phyloP scores from a whole-genome alignment of 1,139 yeast genomes.

The Taphrina confusa region DNA sequence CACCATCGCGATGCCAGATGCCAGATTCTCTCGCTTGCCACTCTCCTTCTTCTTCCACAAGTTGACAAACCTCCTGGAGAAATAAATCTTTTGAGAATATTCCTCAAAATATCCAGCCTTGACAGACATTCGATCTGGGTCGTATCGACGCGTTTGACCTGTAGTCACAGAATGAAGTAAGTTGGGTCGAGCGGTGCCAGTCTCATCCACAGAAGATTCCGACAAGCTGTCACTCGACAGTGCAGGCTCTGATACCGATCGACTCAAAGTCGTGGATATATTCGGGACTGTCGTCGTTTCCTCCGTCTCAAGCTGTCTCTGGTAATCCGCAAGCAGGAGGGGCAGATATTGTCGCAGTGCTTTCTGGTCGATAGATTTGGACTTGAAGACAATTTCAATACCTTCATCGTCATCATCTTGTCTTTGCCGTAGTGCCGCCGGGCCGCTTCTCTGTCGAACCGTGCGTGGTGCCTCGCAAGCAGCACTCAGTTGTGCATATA shows the following conservation, averaged over 20 bases:
- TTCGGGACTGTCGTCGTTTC: background rate
- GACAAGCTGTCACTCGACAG: background rate
- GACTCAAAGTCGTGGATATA: background rate
- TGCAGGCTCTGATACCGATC: background rate
- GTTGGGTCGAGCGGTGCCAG: background rate
- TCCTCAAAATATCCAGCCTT: constrained; percentile 17
- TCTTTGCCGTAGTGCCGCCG: constrained; percentile 29
- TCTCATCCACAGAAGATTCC: background rate
- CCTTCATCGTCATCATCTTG: constrained; percentile 13
- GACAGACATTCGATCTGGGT: constrained; percentile 18
- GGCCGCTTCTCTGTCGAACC: background rate
- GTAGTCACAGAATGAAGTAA: constrained; percentile 2
- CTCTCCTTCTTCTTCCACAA: constrained; percentile 23
- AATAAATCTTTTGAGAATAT: constrained; percentile 27
- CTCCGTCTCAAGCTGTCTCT: constrained; percentile 1
- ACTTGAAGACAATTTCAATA: constrained; percentile 12
- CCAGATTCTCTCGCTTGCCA: constrained; percentile 25
- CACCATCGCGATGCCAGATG: constrained; percentile 23
- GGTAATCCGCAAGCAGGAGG: constrained; percentile 16
- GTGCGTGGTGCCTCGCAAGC: constrained; percentile 21
- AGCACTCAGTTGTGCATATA: constrained; percentile 23
- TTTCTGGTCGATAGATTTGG: constrained; percentile 15
- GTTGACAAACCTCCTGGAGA: constrained; percentile 19
- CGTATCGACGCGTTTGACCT: background rate
- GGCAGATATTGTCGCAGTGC: constrained; percentile 25